Evolutionary conservation across 768 basidiomycete genomes (phyloP).

Genomic region (Leucocoprinus sp.): DNA sequence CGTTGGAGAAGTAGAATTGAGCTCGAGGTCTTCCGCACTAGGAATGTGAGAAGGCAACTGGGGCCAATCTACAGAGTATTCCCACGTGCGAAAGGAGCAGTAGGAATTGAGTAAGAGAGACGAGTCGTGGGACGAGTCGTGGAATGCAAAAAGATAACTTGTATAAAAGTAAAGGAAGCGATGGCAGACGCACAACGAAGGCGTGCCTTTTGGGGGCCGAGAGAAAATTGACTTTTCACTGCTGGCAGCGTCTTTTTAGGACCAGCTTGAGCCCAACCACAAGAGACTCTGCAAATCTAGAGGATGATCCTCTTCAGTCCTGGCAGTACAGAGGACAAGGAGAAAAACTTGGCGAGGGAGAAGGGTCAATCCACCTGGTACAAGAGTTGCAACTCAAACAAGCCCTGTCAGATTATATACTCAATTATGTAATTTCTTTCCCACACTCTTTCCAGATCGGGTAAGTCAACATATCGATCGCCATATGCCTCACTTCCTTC

Average conservation of each 20-base stretch:
- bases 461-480: constrained; percentile 2
- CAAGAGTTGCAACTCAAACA: constrained; percentile 21
- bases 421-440: constrained; percentile 24
- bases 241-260: constrained; percentile 12
- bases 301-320: constrained; percentile 37
- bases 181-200: constrained; percentile 89
- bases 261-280: constrained; percentile 23
- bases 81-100: constrained; percentile 28
- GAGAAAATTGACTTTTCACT: constrained; percentile 20
- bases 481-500: background rate
- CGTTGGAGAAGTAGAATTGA: constrained; percentile 32
- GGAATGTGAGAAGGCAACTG: constrained; percentile 30
- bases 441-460: constrained; percentile 2
- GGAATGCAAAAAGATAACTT: constrained; percentile 27
- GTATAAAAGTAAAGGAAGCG: constrained; percentile 20
- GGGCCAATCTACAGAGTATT: constrained; percentile 36
- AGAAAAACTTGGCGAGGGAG: constrained; percentile 35
- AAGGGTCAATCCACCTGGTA: constrained; percentile 44
- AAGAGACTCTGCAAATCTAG: constrained; percentile 17
- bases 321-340: constrained; percentile 24
- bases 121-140: constrained; percentile 72
- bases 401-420: constrained; percentile 21
- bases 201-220: constrained; percentile 68
- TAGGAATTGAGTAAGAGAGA: constrained; percentile 21
- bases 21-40: constrained; percentile 37